phyloP scores from a whole-genome alignment of 805 yeast species.

The Candida dendrica region DNA sequence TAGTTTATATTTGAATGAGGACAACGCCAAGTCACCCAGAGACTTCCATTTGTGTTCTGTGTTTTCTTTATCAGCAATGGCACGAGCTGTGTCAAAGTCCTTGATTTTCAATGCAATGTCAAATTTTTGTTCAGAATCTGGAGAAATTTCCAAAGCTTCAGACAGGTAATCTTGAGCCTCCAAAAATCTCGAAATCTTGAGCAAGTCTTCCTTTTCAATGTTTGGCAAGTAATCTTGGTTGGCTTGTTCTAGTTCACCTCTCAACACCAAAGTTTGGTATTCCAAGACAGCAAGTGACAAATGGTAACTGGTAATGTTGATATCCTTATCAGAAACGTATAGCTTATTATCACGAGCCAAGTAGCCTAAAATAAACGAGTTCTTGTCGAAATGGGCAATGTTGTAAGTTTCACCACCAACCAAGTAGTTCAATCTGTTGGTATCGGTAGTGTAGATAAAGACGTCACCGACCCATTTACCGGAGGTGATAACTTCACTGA shows the following conservation, averaged over 20 bases:
- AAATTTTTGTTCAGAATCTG: constrained; percentile 85
- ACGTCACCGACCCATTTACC: constrained; percentile 98
- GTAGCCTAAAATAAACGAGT: constrained; percentile 82
- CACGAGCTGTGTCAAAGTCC: constrained; percentile 64
- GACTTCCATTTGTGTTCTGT: constrained; percentile 79
- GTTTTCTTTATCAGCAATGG: constrained; percentile 47
- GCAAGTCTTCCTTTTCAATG: constrained; percentile 57
- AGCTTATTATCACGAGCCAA: constrained; percentile 84
- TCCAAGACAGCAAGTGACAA: constrained; percentile 83
- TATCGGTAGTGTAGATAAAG: constrained; percentile 78
- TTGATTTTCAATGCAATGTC: constrained; percentile 80
- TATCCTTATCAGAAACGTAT: constrained; percentile 85
- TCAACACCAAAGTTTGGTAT: constrained; percentile 89
- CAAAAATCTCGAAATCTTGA: constrained; percentile 83
- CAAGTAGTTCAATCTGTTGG: constrained; percentile 85
- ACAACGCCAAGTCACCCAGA: constrained; percentile 81
- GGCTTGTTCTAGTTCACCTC: constrained; percentile 89
- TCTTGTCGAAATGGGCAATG: constrained; percentile 86
- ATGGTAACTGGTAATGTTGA: constrained; percentile 73
- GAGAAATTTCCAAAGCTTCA: constrained; percentile 76
- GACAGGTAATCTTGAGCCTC: constrained; percentile 87
- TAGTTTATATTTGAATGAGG: constrained; percentile 68
- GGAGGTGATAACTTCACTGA: constrained; percentile 72
- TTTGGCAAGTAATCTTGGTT: constrained; percentile 50
- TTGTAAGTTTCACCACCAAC: constrained; percentile 93